Evolutionary conservation across 495 filamentous ascomycete genomes (phyloP).

Genomic region (Penicilliopsis zonata): DNA sequence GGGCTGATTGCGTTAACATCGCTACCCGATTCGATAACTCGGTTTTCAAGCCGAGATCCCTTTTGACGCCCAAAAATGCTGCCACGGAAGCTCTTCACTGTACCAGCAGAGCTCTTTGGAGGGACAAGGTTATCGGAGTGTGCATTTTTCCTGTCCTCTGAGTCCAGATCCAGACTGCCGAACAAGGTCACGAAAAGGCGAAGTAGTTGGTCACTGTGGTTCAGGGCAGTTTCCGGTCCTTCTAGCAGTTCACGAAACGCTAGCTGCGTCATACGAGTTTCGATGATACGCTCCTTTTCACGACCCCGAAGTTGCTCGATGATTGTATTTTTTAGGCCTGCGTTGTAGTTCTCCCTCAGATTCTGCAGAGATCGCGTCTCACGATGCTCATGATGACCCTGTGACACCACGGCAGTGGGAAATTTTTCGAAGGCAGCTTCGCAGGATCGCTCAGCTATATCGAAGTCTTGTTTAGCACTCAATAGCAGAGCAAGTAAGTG

Average conservation of each 20-base stretch:
- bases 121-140: slow-evolving; percentile 31
- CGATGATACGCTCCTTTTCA: slow-evolving; percentile 71
- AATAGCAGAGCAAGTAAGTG: slow-evolving; percentile 79
- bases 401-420: slow-evolving; percentile 41
- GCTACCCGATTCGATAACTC: slow-evolving; percentile 10
- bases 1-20: slow-evolving; percentile 10
- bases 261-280: slow-evolving; percentile 90
- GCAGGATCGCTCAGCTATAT: slow-evolving; percentile 65
- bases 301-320: slow-evolving; percentile 62
- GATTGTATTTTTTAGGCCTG: slow-evolving; percentile 30
- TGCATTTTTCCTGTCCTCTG: slow-evolving; percentile 8
- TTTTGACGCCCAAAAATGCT: slow-evolving; percentile 60
- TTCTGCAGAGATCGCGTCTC: slow-evolving; percentile 17
- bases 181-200: slow-evolving; percentile 73
- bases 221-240: slow-evolving; percentile 71
- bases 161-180: slow-evolving; percentile 35
- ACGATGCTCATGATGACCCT: slow-evolving; percentile 31
- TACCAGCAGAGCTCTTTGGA: slow-evolving; percentile 58
- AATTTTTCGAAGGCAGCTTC: slow-evolving; percentile 87
- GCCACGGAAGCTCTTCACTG: slow-evolving; percentile 56
- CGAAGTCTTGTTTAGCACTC: slow-evolving; percentile 76
- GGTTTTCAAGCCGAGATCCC: slow-evolving; percentile 18
- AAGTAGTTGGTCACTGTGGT: slow-evolving; percentile 69
- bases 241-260: slow-evolving; percentile 71
- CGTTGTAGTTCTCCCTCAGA: slow-evolving; percentile 20